Conservation (phyloP, 257 asterid species). For the Thymus quinquecostatus region DNA sequence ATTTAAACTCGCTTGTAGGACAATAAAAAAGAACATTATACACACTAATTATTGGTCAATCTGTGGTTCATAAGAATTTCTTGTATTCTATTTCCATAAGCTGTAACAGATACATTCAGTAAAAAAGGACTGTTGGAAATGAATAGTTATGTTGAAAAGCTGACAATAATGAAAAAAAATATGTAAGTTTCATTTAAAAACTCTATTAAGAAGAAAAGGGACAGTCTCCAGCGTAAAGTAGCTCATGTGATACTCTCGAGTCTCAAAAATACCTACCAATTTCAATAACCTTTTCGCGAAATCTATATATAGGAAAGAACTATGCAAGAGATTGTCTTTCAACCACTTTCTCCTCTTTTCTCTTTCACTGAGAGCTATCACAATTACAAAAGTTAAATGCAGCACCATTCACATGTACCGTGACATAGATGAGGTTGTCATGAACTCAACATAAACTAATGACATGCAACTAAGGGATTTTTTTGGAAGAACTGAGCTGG, state of each 20-base stretch:
- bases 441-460: background rate
- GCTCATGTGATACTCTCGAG: background rate
- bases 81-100: constrained; percentile 1
- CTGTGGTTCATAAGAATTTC: constrained; percentile 4
- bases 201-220: background rate
- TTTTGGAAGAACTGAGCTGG: constrained; percentile 11
- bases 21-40: too few species aligned
- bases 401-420: background rate
- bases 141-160: background rate
- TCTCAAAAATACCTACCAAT: background rate
- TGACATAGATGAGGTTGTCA: background rate
- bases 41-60: too few species aligned
- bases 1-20: constrained; percentile 1
- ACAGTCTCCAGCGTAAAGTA: constrained; percentile 1
- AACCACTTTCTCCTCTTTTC: constrained; percentile 4
- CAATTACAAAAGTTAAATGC: constrained; percentile 3
- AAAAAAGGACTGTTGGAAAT: background rate
- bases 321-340: background rate
- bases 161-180: background rate
- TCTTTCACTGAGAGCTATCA: background rate
- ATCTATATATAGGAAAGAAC: constrained; percentile 3
- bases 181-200: background rate
- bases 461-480: background rate
- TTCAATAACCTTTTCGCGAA: background rate
- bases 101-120: background rate